A percentile compares a stretch with the other conserved stretches of the same genome.
Evolutionary conservation across 1,284 basidiomycete species (phyloP).

Genomic region (Sporisorium graminicola): DNA sequence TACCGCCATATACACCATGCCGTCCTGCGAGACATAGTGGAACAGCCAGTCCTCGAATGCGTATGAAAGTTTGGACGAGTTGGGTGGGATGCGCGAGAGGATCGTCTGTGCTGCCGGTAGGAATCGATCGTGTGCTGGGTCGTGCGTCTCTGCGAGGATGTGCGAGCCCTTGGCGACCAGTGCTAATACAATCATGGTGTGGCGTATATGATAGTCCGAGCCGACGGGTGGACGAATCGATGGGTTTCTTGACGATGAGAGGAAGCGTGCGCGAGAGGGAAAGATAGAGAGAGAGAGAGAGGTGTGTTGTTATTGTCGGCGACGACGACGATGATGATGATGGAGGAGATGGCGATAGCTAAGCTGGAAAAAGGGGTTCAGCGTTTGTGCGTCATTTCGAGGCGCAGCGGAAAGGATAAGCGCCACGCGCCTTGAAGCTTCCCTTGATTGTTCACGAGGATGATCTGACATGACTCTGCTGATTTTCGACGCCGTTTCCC

Average conservation of each 20-base stretch:
- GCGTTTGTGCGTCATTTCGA: neutral
- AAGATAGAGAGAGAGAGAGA: neutral
- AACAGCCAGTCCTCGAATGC: slow-evolving; percentile 82
- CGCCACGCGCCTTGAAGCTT: neutral
- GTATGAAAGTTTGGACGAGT: slow-evolving; percentile 91
- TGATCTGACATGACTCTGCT: neutral
- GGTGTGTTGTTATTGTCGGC: slow-evolving; percentile 3
- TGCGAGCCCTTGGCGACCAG: slow-evolving; percentile 57
- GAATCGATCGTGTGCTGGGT: slow-evolving; percentile 60
- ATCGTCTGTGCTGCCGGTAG: slow-evolving; percentile 84
- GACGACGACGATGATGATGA: slow-evolving; percentile 12
- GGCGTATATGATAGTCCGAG: neutral
- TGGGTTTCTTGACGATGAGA: no score
- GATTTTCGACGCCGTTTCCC: no score
- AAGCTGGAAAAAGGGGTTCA: neutral
- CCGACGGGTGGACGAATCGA: neutral
- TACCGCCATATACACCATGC: slow-evolving; percentile 88
- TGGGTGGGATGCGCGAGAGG: slow-evolving; percentile 91
- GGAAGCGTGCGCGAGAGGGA: neutral
- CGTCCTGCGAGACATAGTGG: slow-evolving; percentile 79
- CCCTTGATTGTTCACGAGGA: no score
- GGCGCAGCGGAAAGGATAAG: no score
- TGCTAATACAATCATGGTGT: slow-evolving; percentile 63
- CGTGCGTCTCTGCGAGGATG: slow-evolving; percentile 61
- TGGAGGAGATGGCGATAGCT: neutral